Evolutionary conservation across 1,284 basidiomycete species (phyloP).

Genomic region (Leccinum insolens): DNA sequence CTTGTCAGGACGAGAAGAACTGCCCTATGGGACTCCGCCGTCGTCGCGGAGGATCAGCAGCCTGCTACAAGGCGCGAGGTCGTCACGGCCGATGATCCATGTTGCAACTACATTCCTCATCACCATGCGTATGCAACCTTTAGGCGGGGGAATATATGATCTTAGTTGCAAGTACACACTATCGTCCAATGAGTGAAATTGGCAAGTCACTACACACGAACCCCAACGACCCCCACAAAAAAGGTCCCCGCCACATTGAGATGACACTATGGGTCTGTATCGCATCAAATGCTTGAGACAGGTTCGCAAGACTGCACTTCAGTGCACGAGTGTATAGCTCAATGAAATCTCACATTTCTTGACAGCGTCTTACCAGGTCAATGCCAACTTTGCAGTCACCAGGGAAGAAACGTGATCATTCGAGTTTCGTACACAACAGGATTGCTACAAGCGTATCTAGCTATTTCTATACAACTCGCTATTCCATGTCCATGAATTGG

Average conservation of each 20-base stretch:
- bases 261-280: not conserved
- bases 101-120: too few relatives aligned
- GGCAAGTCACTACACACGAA: not conserved
- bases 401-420: not conserved
- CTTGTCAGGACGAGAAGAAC: too few relatives aligned
- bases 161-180: too few relatives aligned
- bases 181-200: too few relatives aligned
- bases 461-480: not conserved
- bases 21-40: not conserved
- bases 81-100: too few relatives aligned
- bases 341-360: not conserved
- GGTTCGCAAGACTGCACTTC: not conserved
- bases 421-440: conserved; percentile 1
- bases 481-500: not conserved
- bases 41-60: not conserved
- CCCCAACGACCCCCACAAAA: not conserved
- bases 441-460: not conserved
- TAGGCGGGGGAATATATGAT: too few relatives aligned
- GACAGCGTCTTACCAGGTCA: not conserved
- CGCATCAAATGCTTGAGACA: not conserved
- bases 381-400: not conserved
- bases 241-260: not conserved
- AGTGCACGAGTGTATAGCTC: not conserved
- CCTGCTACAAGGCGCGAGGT: not conserved
- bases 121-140: too few relatives aligned